Base-by-base conservation (phyloP, 768 basidiomycete species). In the Lactarius hatsudake region DNA sequence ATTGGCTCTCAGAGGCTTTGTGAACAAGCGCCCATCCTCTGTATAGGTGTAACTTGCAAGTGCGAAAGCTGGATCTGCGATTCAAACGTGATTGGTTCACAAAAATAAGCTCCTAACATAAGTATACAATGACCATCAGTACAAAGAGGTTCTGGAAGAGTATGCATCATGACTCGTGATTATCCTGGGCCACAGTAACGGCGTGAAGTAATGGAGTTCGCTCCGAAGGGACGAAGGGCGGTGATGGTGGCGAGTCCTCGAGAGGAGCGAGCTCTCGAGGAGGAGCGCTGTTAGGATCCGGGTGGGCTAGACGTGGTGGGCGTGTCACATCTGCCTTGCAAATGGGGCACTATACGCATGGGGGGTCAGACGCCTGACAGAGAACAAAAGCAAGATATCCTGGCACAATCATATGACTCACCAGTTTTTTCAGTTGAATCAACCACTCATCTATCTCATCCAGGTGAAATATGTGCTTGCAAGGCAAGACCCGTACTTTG, bases 391-490 rank as follows among this genome's bases (percentile, higher is more conserved):
- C 62, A 62, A 34, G 69, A 34, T 40, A 60, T 63, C 66, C 64
- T 6, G 43, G 42, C 32, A 30, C 23, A 58, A 42, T 53, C 62
- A 56, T 23, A 38, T 65, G 17, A 81, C 90, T 74, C 73, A 96
- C 95, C 76, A 96, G 78, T 81, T 97, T 97, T 81, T 95, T 93
- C 76, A 93, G 86, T 68, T 90, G 87, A 64, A 96, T 89, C 67
- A 98, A 78, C 96, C 96, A 98, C 70, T 89, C 84, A 75, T 95
- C 94, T 45, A 97, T 86, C 75, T 98, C 96, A 42, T 88, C 83
- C 55, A 93, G 84, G 77, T 98, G 96, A 79, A 97, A 98, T 62
- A 98, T 87, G 75, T 98, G 96, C 57, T 91, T 90, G 73, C 96
- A 98, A 1, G 96, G 96, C 48, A 98, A 75, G 61, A 96, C 92